Evolutionary conservation across 495 filamentous ascomycete genomes (phyloP).

Genomic region (Trichoderma erinaceum): DNA sequence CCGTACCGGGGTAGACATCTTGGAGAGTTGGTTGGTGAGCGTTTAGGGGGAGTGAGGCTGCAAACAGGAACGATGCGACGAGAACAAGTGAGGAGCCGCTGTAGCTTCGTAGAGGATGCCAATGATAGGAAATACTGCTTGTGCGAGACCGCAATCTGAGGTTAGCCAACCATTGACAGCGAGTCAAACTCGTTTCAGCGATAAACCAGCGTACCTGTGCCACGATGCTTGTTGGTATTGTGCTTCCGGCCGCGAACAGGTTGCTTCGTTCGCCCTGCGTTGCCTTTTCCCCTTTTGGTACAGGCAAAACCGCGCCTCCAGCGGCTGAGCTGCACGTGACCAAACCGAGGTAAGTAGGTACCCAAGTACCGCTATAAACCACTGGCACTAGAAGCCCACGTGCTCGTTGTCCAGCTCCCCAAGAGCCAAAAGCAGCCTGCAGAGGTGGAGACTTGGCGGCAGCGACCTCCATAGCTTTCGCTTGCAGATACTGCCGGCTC

Average conservation of each 20-base stretch:
- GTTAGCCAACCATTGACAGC: background rate
- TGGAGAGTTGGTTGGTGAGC: conserved; percentile 16
- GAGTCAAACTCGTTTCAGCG: background rate
- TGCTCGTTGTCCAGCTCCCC: background rate
- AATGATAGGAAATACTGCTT: background rate
- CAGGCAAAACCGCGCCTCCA: background rate
- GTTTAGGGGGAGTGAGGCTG: background rate
- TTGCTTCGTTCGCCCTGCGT: conserved; percentile 11
- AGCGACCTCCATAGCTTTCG: background rate
- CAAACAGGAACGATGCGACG: background rate
- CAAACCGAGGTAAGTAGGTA: background rate
- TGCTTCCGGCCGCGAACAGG: conserved; percentile 7
- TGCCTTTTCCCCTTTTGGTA: conserved; percentile 13
- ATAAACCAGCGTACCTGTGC: background rate
- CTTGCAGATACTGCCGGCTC: background rate
- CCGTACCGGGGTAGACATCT: conserved; percentile 33
- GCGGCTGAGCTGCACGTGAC: conserved; percentile 11
- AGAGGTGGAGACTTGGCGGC: background rate
- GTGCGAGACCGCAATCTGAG: background rate
- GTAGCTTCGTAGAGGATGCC: background rate
- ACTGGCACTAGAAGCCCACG: background rate
- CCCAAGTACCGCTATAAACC: no score
- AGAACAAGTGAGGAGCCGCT: background rate
- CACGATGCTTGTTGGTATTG: background rate
- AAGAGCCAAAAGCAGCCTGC: background rate